Evolutionary conservation across 2,329 filamentous ascomycete species (phyloP).

Genomic region (Fusarium citri): DNA sequence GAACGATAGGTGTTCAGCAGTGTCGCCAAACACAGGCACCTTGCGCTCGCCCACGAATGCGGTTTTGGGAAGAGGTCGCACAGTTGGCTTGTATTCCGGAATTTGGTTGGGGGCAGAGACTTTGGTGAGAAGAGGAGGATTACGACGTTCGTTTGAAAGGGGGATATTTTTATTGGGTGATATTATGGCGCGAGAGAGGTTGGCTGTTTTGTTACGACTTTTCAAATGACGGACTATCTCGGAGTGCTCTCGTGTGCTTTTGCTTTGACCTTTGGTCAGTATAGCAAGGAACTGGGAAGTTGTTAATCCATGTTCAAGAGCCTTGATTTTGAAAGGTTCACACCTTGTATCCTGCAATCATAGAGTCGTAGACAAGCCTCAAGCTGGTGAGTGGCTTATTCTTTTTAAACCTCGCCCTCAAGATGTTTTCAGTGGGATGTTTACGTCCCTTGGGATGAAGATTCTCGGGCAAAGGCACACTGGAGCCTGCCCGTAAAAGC

Average conservation of each 20-base stretch:
- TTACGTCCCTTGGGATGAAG: constrained; percentile 42
- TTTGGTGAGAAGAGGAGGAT: constrained; percentile 50
- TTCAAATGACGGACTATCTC: constrained; percentile 57
- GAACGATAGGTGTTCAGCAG: constrained; percentile 70
- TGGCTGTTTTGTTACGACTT: constrained; percentile 40
- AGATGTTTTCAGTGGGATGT: constrained; percentile 65
- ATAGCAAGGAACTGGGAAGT: constrained; percentile 55
- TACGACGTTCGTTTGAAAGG: constrained; percentile 28
- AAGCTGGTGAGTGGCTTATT: constrained; percentile 69
- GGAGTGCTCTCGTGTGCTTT: constrained; percentile 55
- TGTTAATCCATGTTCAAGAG: constrained; percentile 7
- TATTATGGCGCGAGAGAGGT: constrained; percentile 34
- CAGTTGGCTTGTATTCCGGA: constrained; percentile 61
- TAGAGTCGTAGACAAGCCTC: constrained; percentile 69
- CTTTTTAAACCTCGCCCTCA: constrained; percentile 71
- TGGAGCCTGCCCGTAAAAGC: constrained; percentile 69
- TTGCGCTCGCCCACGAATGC: constrained; percentile 55
- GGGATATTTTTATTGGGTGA: constrained; percentile 5
- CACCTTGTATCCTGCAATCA: constrained; percentile 77
- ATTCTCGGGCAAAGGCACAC: constrained; percentile 64
- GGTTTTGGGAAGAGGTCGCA: constrained; percentile 61
- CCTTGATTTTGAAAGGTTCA: background rate
- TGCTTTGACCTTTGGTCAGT: constrained; percentile 53
- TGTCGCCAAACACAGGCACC: constrained; percentile 67
- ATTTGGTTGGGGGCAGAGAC: constrained; percentile 50